These are phyloP conservation scores for Patellaria atrata DNA, from an alignment of 495 filamentous ascomycete genomes.

Conservation along the genomic window DNA sequence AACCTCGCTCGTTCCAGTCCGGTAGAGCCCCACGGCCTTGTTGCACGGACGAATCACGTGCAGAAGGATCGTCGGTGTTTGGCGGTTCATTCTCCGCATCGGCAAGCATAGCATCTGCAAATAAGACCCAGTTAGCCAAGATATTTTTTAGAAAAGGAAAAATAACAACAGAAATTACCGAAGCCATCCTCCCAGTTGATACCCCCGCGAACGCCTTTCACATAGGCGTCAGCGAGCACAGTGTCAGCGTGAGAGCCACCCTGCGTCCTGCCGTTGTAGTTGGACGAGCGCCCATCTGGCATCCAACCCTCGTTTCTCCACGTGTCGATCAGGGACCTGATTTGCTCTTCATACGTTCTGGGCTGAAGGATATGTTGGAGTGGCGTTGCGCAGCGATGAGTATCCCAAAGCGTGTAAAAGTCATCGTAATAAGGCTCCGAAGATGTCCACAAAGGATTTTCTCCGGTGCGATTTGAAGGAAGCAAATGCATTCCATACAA, in stretches of 20 bases:
- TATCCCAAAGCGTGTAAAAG: conserved; percentile 44
- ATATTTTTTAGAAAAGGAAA: background rate
- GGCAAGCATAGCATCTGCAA: conserved; percentile 55
- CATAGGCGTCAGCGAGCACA: conserved; percentile 58
- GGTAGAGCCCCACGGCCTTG: conserved; percentile 57
- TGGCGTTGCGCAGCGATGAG: conserved; percentile 48
- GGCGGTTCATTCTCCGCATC: conserved; percentile 49
- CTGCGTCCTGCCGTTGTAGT: conserved; percentile 57
- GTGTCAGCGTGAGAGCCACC: conserved; percentile 65
- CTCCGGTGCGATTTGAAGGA: conserved; percentile 56
- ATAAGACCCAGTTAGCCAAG: background rate
- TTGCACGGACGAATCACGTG: conserved; percentile 48
- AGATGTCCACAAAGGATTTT: conserved; percentile 54
- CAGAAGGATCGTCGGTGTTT: conserved; percentile 45
- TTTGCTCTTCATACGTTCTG: conserved; percentile 45
- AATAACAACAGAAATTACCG: background rate
- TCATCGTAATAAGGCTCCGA: conserved; percentile 52
- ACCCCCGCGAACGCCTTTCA: conserved; percentile 51
- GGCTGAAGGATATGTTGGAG: conserved; percentile 55
- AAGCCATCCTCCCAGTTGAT: conserved; percentile 60
- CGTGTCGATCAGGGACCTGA: conserved; percentile 57
- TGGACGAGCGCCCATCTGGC: conserved; percentile 33
- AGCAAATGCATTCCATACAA: conserved; percentile 57
- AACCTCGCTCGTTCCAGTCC: conserved; percentile 51
- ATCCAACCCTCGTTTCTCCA: conserved; percentile 50